A percentile compares a stretch with the other conserved stretches of the same genome.
These are phyloP conservation scores for Neospermospora avenae DNA, from an alignment of 2,329 filamentous ascomycete species.

Conservation along the genomic window DNA sequence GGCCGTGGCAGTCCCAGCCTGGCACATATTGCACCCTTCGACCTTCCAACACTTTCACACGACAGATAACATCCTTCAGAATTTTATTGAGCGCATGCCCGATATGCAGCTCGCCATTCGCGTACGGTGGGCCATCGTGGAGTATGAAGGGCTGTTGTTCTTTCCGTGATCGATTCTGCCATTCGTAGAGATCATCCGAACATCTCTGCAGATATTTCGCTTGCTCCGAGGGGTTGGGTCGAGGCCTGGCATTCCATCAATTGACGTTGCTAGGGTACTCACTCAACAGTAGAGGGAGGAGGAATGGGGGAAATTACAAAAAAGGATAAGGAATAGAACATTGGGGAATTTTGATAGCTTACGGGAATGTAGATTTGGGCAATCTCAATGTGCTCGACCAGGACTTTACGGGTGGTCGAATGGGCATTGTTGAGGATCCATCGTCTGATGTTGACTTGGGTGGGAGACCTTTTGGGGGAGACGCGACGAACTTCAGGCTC, in stretches of 20 bases:
- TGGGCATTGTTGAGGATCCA: slow-evolving; percentile 31
- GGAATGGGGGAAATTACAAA: neutral
- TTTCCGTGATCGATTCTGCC: slow-evolving; percentile 56
- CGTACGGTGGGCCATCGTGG: slow-evolving; percentile 96
- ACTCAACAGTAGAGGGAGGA: neutral
- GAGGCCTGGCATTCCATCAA: slow-evolving; percentile 24
- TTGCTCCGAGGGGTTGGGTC: slow-evolving; percentile 43
- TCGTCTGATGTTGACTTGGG: slow-evolving; percentile 4
- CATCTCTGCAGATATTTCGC: slow-evolving; percentile 66
- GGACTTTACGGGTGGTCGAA: slow-evolving; percentile 45
- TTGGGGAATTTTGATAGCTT: no score
- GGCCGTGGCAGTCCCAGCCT: slow-evolving; percentile 96
- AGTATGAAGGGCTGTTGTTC: slow-evolving; percentile 63
- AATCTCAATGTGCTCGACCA: slow-evolving; percentile 74
- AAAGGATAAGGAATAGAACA: no score
- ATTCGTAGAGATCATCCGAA: slow-evolving; percentile 84
- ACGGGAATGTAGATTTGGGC: slow-evolving; percentile 73
- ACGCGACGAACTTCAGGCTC: slow-evolving; percentile 14
- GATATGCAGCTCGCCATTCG: slow-evolving; percentile 86
- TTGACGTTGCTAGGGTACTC: slow-evolving; percentile 9
- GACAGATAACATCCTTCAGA: slow-evolving; percentile 87
- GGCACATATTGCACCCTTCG: slow-evolving; percentile 77
- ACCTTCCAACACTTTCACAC: slow-evolving; percentile 76
- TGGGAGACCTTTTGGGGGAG: slow-evolving; percentile 6
- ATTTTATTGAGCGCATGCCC: slow-evolving; percentile 97